Conservation (phyloP, 139 green algal species). For the Coelastrella sp. region DNA sequence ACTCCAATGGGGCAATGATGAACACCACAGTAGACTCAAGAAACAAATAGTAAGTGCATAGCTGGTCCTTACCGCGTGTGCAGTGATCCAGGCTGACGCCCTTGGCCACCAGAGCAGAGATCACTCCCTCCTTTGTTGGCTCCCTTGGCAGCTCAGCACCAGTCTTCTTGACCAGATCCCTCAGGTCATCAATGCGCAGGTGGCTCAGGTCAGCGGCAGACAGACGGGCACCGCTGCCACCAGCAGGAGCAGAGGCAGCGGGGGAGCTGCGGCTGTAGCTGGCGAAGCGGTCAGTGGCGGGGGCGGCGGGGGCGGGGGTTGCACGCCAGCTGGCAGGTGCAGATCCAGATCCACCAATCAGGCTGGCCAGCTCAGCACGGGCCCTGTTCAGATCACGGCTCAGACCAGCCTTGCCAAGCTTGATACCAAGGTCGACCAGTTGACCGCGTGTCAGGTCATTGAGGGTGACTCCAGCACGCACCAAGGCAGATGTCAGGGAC, state of each 20-base stretch:
- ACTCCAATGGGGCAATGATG: too few species aligned
- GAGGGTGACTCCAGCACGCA: background rate
- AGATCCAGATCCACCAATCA: slow-evolving; percentile 16
- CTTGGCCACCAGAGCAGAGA: slow-evolving; percentile 46
- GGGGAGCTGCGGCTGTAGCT: slow-evolving; percentile 36
- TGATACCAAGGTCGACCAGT: slow-evolving; percentile 46
- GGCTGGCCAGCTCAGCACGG: slow-evolving; percentile 22
- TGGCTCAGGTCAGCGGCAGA: background rate
- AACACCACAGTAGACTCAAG: background rate
- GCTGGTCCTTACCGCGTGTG: slow-evolving; percentile 26
- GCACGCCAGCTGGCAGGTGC: slow-evolving; percentile 24
- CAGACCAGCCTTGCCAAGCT: slow-evolving; percentile 47
- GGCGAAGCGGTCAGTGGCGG: slow-evolving; percentile 21
- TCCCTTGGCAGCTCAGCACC: slow-evolving; percentile 46
- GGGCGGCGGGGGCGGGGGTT: slow-evolving; percentile 29
- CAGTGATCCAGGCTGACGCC: slow-evolving; percentile 31
- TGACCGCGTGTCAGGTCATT: slow-evolving; percentile 39
- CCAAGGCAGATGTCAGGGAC: background rate
- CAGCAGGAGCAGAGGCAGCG: slow-evolving; percentile 11
- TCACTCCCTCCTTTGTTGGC: slow-evolving; percentile 45
- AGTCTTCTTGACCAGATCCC: slow-evolving; percentile 43
- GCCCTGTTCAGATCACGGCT: slow-evolving; percentile 18
- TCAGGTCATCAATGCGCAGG: slow-evolving; percentile 46
- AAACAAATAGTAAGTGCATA: too few species aligned
- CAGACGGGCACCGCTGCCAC: slow-evolving; percentile 23